These are phyloP conservation scores for Colletotrichum acutatum DNA, from an alignment of 2,329 filamentous ascomycete genomes.

Conservation along the genomic window DNA sequence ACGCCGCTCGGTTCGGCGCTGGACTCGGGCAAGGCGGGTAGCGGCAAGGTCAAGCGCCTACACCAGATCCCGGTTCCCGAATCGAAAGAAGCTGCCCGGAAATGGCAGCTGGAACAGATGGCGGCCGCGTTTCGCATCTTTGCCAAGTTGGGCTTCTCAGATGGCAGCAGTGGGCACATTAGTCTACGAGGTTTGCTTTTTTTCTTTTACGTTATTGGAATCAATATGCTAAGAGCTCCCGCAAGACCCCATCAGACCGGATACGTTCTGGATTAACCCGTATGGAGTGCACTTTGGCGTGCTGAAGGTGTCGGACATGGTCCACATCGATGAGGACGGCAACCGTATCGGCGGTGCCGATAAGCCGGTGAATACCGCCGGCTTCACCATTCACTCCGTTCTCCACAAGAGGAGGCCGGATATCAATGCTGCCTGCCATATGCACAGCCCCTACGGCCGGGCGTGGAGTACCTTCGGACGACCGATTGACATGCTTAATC, in stretches of 20 bases:
- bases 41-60: slow-evolving; percentile 29
- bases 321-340: slow-evolving; percentile 69
- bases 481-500: slow-evolving; percentile 75
- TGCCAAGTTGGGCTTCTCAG: slow-evolving; percentile 56
- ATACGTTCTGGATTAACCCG: slow-evolving; percentile 63
- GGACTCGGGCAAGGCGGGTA: slow-evolving; percentile 9
- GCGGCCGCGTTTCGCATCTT: slow-evolving; percentile 60
- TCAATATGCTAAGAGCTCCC: too few relatives aligned
- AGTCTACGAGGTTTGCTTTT: slow-evolving; percentile 44
- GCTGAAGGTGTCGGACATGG: slow-evolving; percentile 73
- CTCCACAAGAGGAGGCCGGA: slow-evolving; percentile 72
- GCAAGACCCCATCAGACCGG: slow-evolving; percentile 45
- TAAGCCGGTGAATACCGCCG: slow-evolving; percentile 74
- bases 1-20: slow-evolving; percentile 18
- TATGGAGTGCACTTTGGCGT: slow-evolving; percentile 73
- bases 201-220: too few relatives aligned
- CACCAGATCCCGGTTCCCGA: slow-evolving; percentile 31
- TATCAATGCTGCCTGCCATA: slow-evolving; percentile 74
- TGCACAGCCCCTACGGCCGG: slow-evolving; percentile 71
- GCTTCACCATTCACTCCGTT: slow-evolving; percentile 75
- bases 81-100: slow-evolving; percentile 41
- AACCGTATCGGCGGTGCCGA: slow-evolving; percentile 66
- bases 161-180: slow-evolving; percentile 59
- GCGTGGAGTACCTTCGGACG: slow-evolving; percentile 73
- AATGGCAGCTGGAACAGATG: slow-evolving; percentile 54